These are phyloP conservation scores for Casuarina glauca DNA, from an alignment of 306 rosid genomes.

Conservation along the genomic window DNA sequence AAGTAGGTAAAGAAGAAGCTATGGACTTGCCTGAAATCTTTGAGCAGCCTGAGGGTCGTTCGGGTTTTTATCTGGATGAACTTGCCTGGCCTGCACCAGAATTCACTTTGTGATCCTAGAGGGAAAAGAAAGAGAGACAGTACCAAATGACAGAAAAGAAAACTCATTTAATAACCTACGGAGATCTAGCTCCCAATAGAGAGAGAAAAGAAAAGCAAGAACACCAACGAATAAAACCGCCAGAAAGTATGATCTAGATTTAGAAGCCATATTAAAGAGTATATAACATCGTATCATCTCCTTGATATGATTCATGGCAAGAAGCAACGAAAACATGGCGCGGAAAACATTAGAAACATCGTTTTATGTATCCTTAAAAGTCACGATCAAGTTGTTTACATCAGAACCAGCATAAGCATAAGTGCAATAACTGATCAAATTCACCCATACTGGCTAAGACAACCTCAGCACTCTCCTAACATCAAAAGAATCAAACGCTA, in stretches of 20 bases:
- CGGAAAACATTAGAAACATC: background rate
- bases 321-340: background rate
- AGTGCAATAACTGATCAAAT: too few relatives aligned
- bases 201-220: background rate
- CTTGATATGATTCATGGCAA: background rate
- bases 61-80: constrained; percentile 92
- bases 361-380: background rate
- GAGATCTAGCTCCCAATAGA: background rate
- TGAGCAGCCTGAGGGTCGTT: constrained; percentile 87
- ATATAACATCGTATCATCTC: background rate
- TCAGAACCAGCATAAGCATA: background rate
- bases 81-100: constrained; percentile 74
- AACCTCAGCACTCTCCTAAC: background rate
- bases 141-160: background rate
- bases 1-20: background rate
- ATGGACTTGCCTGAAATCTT: constrained; percentile 62
- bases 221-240: background rate
- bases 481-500: background rate
- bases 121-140: background rate
- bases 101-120: background rate
- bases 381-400: background rate
- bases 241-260: background rate
- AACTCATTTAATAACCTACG: background rate
- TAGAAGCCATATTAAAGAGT: background rate
- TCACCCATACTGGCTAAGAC: background rate